Conservation (phyloP, 345 rosid species). For the Moricandia arvensis region DNA sequence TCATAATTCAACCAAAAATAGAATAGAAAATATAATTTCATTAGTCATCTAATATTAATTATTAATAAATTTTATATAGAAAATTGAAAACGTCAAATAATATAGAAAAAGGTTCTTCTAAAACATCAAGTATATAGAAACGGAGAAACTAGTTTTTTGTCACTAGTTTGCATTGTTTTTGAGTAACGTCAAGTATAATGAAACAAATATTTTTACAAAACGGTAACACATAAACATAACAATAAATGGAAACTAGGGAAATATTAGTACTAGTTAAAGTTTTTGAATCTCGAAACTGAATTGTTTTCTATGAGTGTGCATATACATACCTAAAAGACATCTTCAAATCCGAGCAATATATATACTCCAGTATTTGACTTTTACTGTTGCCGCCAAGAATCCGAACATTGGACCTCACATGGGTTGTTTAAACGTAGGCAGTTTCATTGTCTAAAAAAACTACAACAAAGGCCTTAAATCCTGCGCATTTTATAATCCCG, state of each 20-base stretch:
- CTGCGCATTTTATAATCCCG: constrained; percentile 34
- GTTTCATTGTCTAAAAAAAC: not conserved
- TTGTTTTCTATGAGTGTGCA: constrained; percentile 25
- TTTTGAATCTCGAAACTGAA: constrained; percentile 28
- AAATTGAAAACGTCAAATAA: no score
- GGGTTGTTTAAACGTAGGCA: constrained; percentile 11
- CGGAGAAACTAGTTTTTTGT: no score
- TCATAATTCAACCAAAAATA: no score
- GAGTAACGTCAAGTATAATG: no score
- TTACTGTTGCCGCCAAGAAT: constrained; percentile 30
- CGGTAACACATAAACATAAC: not conserved
- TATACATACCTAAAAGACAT: constrained; percentile 4
- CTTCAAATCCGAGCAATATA: constrained; percentile 25
- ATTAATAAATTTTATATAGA: no score
- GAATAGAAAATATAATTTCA: no score
- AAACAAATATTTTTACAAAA: no score
- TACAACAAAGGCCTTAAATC: constrained; percentile 16
- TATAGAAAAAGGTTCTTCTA: no score
- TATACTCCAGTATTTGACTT: not conserved
- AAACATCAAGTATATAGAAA: no score
- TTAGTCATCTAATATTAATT: no score
- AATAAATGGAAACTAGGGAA: not conserved
- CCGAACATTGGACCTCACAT: constrained; percentile 34
- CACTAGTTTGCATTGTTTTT: no score
- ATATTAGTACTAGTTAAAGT: not conserved